Evolutionary conservation across 1,139 yeast species (phyloP), one percentile per base, ranked within the genome.

Genomic region (Taphrina flavorubra): DNA sequence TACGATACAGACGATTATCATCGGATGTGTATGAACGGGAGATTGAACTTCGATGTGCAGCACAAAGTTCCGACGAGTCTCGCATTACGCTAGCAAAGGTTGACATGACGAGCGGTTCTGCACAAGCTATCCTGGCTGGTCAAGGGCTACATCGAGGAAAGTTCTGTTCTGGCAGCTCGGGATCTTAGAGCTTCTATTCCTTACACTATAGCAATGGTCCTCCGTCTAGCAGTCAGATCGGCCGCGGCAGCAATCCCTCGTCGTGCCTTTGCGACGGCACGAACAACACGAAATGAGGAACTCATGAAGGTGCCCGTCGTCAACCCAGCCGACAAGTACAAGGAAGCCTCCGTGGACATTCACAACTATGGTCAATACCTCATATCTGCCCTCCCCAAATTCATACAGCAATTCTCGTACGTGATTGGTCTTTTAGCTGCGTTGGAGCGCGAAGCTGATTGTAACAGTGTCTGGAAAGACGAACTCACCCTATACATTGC

Each of bases 331-430:
- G 96, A 89, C 74, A 84, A 86, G 77, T 89, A 87, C 80, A 82
- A 81, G 75, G 90, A 84, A 73, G 87, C 86, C 73, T 79, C 81
- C 71, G 95, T 87, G 78, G 91, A 88, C 75, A 83, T 90, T 73
- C 96, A 90, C 81, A 87, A 87, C 79, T 90, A 89, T 78, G 97
- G 97, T 40, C 85, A 86, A 72, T 90, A 90, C 77, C 79, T 90
- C 74, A 88, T 88, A 84, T 84, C 90, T 20, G 86, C 90, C 72
- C 77, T 90, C 80, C 97, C 97, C 67, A 90, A 90, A 79, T 89
- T 82, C 77, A 84, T 90, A 72, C 96, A 90, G 79, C 89, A 88
- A 77, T 90, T 90, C 75, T 83, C 90, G 14, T 63, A 46, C 55
- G 36, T 46, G 42, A 8, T 39, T 34, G 11, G 14, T 11, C 18